These are phyloP conservation scores for Daedalea quercina DNA, from an alignment of 768 basidiomycete species.

Conservation along the genomic window DNA sequence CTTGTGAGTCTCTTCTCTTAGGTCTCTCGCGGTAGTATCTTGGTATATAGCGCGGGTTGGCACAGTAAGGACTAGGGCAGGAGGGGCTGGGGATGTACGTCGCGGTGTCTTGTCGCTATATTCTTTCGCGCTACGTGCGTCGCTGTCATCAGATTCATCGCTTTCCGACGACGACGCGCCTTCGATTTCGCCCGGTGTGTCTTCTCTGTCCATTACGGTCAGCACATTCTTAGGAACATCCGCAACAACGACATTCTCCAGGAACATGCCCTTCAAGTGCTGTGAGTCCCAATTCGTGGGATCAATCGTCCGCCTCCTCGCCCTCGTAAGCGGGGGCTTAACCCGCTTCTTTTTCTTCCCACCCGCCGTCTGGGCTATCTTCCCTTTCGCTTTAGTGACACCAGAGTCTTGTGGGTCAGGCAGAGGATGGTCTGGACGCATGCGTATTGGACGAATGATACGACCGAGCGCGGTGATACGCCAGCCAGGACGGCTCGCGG, in stretches of 20 bases:
- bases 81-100: not conserved
- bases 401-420: slow-evolving; percentile 20
- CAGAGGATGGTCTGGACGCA: slow-evolving; percentile 64
- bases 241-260: slow-evolving; percentile 28
- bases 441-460: slow-evolving; percentile 57
- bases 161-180: not conserved
- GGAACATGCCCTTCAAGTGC: slow-evolving; percentile 63
- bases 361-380: slow-evolving; percentile 11
- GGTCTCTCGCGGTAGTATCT: slow-evolving; percentile 13
- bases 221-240: not conserved
- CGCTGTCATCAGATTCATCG: not conserved
- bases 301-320: slow-evolving; percentile 63
- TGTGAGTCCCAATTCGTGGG: slow-evolving; percentile 64
- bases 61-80: slow-evolving; percentile 5
- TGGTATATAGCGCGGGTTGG: not conserved
- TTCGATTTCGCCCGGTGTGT: not conserved
- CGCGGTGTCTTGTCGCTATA: not conserved
- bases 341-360: slow-evolving; percentile 33
- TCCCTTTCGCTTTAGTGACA: slow-evolving; percentile 3
- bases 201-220: not conserved
- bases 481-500: slow-evolving; percentile 52
- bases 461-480: slow-evolving; percentile 60
- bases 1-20: slow-evolving; percentile 38
- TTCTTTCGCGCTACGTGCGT: too few relatives aligned
- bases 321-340: slow-evolving; percentile 48